Conservation (phyloP, 2,329 filamentous ascomycete genomes). For the Botryotinia calthae region DNA sequence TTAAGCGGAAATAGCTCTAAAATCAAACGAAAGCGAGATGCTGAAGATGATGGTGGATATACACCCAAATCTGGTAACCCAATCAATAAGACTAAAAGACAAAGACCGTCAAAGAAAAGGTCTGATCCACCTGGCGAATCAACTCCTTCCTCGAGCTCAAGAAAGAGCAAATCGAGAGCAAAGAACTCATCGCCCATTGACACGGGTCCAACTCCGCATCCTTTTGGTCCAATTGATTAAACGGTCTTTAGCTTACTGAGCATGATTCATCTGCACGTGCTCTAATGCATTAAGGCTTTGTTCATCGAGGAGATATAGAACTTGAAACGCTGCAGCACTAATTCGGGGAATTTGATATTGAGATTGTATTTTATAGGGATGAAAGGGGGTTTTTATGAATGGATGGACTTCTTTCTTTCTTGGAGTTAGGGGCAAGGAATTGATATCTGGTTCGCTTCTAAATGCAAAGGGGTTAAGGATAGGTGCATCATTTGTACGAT, state of each 20-base stretch:
- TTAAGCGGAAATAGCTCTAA: constrained; percentile 29
- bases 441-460: constrained; percentile 9
- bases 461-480: background rate
- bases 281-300: background rate
- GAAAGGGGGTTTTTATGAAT: background rate
- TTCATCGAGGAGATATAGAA: background rate
- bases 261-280: background rate
- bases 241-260: background rate
- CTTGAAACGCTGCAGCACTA: background rate
- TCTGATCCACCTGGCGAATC: constrained; percentile 15
- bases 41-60: constrained; percentile 56
- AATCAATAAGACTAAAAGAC: constrained; percentile 34
- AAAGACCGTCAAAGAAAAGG: constrained; percentile 33
- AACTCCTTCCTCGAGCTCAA: constrained; percentile 9
- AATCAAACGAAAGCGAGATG: constrained; percentile 46
- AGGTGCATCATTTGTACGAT: background rate
- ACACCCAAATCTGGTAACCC: constrained; percentile 52
- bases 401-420: background rate
- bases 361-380: constrained; percentile 3
- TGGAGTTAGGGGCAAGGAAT: background rate
- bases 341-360: background rate
- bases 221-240: constrained; percentile 19
- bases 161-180: constrained; percentile 17
- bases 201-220: constrained; percentile 7
- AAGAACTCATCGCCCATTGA: constrained; percentile 14